phyloP scores from a whole-genome alignment of 1,284 basidiomycete species.

The Boletellus deceptivus region DNA sequence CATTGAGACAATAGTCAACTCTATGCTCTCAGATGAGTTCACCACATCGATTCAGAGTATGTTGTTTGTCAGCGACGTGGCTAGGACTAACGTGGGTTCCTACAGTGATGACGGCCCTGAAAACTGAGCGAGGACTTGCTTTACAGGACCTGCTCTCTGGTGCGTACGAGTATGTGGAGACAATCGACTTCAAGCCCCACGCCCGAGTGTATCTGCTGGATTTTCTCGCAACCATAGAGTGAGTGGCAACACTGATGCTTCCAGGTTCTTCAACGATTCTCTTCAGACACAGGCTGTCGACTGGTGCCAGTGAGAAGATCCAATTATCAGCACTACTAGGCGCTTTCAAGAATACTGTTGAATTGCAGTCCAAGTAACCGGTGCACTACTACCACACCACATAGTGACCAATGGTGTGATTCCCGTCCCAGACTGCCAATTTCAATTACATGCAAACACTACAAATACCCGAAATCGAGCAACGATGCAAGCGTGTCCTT shows the following conservation, averaged over 20 bases:
- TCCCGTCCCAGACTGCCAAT: no score
- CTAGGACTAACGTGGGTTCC: slow-evolving; percentile 2
- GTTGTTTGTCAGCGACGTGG: slow-evolving; percentile 24
- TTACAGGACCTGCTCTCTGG: slow-evolving; percentile 94
- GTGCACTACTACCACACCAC: no score
- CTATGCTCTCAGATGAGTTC: slow-evolving; percentile 97
- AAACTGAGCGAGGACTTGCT: slow-evolving; percentile 90
- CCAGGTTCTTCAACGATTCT: background rate
- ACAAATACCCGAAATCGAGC: background rate
- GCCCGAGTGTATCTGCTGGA: slow-evolving; percentile 92
- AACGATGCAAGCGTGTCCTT: background rate
- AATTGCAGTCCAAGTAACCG: slow-evolving; percentile 52
- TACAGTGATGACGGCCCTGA: slow-evolving; percentile 83
- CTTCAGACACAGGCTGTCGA: slow-evolving; percentile 83
- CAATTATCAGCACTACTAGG: slow-evolving; percentile 91
- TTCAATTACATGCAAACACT: background rate
- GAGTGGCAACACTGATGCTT: slow-evolving; percentile 31
- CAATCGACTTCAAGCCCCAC: slow-evolving; percentile 81
- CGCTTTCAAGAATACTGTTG: slow-evolving; percentile 92
- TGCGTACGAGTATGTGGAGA: slow-evolving; percentile 88
- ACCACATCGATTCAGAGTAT: slow-evolving; percentile 87
- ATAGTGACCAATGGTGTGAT: no score
- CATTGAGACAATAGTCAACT: slow-evolving; percentile 90
- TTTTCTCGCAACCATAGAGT: slow-evolving; percentile 89
- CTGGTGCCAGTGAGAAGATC: slow-evolving; percentile 93